Evolutionary conservation across 2,329 filamentous ascomycete species (phyloP).

Genomic region (Pseudocercospora macadamiae): DNA sequence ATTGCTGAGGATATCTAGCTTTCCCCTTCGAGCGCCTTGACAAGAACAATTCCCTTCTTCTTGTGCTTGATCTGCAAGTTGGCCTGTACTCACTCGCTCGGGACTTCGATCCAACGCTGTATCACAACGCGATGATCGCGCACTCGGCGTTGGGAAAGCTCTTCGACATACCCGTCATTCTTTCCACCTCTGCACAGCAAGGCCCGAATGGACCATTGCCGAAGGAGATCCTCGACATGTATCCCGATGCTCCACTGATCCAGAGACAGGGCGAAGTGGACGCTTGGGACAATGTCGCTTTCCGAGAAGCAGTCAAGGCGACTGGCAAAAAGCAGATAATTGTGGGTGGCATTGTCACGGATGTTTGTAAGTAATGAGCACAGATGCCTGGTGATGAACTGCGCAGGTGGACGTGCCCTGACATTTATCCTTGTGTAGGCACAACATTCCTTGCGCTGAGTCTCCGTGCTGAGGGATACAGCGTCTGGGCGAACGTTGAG

Average conservation of each 20-base stretch:
- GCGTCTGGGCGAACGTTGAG: conserved; percentile 73
- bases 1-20: conserved; percentile 13
- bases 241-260: conserved; percentile 68
- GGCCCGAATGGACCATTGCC: conserved; percentile 74
- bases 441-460: conserved; percentile 75
- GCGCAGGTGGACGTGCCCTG: too few relatives aligned
- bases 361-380: conserved; percentile 63
- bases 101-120: conserved; percentile 68
- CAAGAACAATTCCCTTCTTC: conserved; percentile 50
- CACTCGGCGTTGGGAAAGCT: conserved; percentile 67
- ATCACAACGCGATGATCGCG: conserved; percentile 67
- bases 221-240: conserved; percentile 67
- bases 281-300: conserved; percentile 74
- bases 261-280: conserved; percentile 72
- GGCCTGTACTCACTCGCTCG: conserved; percentile 63
- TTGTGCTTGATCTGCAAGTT: conserved; percentile 64
- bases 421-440: too few relatives aligned
- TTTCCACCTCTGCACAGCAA: conserved; percentile 69
- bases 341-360: conserved; percentile 71
- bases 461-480: conserved; percentile 70
- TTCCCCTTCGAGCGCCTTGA: conserved; percentile 43
- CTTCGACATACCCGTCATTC: conserved; percentile 69
- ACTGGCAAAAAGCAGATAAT: conserved; percentile 71
- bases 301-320: conserved; percentile 66
- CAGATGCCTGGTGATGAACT: neutral